Percentiles rank a stretch among this genome's conserved stretches.
phyloP scores from a whole-genome alignment of 768 basidiomycete species.

The Mrakia gelida region DNA sequence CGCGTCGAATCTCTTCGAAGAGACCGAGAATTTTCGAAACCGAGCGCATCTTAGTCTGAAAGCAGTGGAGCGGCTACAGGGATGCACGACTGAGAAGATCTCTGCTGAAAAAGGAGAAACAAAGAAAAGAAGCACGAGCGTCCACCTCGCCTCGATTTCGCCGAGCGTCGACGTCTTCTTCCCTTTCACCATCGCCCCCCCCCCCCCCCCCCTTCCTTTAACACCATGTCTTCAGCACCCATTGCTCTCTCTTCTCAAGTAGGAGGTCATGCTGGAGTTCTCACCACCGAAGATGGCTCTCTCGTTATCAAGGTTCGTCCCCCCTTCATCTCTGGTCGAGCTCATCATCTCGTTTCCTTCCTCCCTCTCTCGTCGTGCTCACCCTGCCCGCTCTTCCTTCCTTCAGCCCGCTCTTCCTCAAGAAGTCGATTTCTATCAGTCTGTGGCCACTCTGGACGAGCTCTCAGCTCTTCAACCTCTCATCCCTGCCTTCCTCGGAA shows the following conservation, averaged over 20 bases:
- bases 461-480: constrained; percentile 47
- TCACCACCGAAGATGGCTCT: constrained; percentile 40
- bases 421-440: constrained; percentile 45
- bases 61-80: too few relatives aligned
- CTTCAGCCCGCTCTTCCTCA: constrained; percentile 40
- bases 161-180: neutral
- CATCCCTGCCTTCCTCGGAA: constrained; percentile 74
- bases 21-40: neutral
- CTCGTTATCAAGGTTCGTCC: constrained; percentile 44
- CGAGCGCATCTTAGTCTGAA: too few relatives aligned
- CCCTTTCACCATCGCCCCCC: neutral
- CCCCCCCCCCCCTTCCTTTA: neutral
- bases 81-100: too few relatives aligned
- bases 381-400: neutral
- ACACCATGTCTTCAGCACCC: constrained; percentile 1
- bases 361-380: neutral
- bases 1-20: too few relatives aligned
- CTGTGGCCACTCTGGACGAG: constrained; percentile 33
- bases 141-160: too few relatives aligned
- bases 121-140: too few relatives aligned
- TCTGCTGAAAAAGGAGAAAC: too few relatives aligned
- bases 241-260: constrained; percentile 42
- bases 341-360: neutral
- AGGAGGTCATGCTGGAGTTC: constrained; percentile 43
- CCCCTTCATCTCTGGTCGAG: neutral